phyloP scores from a whole-genome alignment of 1,139 yeast species.

The Taphrina flavorubra region DNA sequence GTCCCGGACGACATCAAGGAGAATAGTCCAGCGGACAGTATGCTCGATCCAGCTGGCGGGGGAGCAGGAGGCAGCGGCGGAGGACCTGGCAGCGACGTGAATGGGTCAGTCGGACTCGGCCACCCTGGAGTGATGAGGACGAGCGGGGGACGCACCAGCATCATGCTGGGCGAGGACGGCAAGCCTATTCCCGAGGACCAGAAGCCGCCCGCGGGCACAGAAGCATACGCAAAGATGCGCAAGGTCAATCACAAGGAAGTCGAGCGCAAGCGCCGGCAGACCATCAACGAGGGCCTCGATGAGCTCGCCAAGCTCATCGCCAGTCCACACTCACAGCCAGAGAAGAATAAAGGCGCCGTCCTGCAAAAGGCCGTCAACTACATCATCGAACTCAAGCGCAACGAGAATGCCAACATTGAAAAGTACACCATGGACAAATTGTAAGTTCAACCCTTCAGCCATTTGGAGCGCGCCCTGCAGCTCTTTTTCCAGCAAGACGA shows the following conservation, averaged over 20 bases:
- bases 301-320: slow-evolving; percentile 73
- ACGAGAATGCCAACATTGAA: slow-evolving; percentile 79
- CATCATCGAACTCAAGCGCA: slow-evolving; percentile 76
- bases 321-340: slow-evolving; percentile 58
- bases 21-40: slow-evolving; percentile 1
- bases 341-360: slow-evolving; percentile 89
- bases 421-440: slow-evolving; percentile 38
- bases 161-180: slow-evolving; percentile 39
- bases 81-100: background rate
- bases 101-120: slow-evolving; percentile 15
- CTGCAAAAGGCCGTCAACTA: slow-evolving; percentile 86
- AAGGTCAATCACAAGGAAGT: slow-evolving; percentile 96
- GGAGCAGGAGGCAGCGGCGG: too few relatives aligned
- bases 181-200: slow-evolving; percentile 36
- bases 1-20: slow-evolving; percentile 33
- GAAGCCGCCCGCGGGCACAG: slow-evolving; percentile 63
- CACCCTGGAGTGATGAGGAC: slow-evolving; percentile 7
- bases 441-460: background rate
- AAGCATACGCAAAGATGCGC: slow-evolving; percentile 86
- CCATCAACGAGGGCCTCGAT: slow-evolving; percentile 85
- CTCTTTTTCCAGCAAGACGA: too few relatives aligned
- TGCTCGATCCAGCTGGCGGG: background rate
- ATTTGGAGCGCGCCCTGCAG: too few relatives aligned
- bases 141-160: slow-evolving; percentile 20
- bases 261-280: slow-evolving; percentile 93